Percentiles rank a stretch among this genome's conserved stretches.
Conservation (phyloP, 2,329 filamentous ascomycete genomes). For the Lecanicillium sp. region DNA sequence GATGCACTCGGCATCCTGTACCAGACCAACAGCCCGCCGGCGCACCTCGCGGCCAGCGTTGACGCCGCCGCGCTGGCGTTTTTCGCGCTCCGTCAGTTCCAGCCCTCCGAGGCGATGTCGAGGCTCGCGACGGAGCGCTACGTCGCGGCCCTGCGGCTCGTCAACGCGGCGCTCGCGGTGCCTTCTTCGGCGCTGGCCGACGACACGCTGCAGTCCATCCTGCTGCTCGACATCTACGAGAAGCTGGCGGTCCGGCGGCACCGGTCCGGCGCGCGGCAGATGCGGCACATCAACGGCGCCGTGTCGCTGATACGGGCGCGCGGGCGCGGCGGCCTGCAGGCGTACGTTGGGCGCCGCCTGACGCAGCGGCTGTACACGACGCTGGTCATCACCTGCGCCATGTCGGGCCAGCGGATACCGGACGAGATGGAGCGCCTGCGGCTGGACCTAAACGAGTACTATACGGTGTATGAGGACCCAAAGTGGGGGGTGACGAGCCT, state of each 20-base stretch:
- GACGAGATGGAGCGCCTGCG: slow-evolving; percentile 5
- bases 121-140: slow-evolving; percentile 5
- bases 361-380: slow-evolving; percentile 10
- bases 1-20: slow-evolving; percentile 13
- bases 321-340: slow-evolving; percentile 7
- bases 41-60: slow-evolving; percentile 14
- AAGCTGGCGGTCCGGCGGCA: slow-evolving; percentile 15
- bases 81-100: slow-evolving; percentile 4
- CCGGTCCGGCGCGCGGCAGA: slow-evolving; percentile 8
- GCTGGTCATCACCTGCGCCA: slow-evolving; percentile 8
- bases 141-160: not conserved
- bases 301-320: slow-evolving; percentile 12
- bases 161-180: too few species aligned
- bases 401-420: slow-evolving; percentile 10
- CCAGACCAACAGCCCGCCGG: slow-evolving; percentile 1
- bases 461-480: slow-evolving; percentile 9
- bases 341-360: slow-evolving; percentile 10
- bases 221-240: slow-evolving; percentile 20
- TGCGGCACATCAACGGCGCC: slow-evolving; percentile 16
- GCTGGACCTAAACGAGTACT: slow-evolving; percentile 4
- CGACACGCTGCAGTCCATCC: slow-evolving; percentile 15
- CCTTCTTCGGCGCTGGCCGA: slow-evolving; percentile 6
- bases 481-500: slow-evolving; percentile 14
- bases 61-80: slow-evolving; percentile 18
- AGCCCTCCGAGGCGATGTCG: not conserved